These are phyloP conservation scores for Withania somnifera DNA, from an alignment of 305 asterid species.

Conservation along the genomic window DNA sequence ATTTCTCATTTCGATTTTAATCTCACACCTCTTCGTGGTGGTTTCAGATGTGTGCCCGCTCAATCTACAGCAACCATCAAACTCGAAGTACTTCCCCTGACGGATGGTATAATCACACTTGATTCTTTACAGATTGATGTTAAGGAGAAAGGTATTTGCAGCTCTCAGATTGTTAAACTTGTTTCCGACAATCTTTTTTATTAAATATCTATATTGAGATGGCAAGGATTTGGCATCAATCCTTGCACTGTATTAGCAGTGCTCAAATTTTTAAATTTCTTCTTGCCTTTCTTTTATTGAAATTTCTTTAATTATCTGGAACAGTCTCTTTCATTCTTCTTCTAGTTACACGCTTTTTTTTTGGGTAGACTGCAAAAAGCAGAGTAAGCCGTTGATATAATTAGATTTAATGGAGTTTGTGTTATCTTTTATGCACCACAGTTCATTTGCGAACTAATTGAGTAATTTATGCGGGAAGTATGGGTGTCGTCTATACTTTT, in stretches of 20 bases:
- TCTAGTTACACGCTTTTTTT: neutral
- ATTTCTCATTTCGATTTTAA: neutral
- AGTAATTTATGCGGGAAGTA: neutral
- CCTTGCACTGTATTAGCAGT: neutral
- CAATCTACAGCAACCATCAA: conserved; percentile 84
- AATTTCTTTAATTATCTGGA: neutral
- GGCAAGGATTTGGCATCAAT: neutral
- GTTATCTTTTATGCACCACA: neutral
- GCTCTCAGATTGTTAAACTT: neutral
- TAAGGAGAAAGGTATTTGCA: conserved; percentile 68
- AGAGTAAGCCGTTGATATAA: neutral
- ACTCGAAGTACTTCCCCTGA: conserved; percentile 95
- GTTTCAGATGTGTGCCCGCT: conserved; percentile 76
- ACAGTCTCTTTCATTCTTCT: neutral
- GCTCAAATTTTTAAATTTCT: no score
- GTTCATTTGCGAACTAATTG: neutral
- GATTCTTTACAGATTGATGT: conserved; percentile 87
- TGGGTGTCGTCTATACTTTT: neutral
- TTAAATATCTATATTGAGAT: neutral
- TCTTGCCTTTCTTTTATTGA: no score
- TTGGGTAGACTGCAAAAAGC: neutral
- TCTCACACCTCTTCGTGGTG: conserved; percentile 14
- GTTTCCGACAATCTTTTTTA: neutral
- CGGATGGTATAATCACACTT: conserved; percentile 93
- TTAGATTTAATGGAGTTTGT: neutral